Evolutionary conservation across 805 yeast species (phyloP).

Genomic region (Kazachstania martiniae): DNA sequence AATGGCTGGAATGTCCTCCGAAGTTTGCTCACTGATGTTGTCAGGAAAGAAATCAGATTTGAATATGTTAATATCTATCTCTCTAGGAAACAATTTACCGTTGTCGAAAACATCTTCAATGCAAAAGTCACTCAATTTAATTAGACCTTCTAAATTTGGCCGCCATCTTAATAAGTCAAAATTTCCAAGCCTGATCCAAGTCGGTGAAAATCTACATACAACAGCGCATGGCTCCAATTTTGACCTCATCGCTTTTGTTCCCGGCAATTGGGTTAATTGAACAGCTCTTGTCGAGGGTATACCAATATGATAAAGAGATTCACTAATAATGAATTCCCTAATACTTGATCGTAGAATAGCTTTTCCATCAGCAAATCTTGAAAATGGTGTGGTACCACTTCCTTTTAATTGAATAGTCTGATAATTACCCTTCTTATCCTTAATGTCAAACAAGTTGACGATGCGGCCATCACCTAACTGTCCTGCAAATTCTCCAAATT

Average conservation of each 20-base stretch:
- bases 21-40: constrained; percentile 14
- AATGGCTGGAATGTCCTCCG: constrained; percentile 1
- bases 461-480: constrained; percentile 96
- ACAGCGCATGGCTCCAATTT: constrained; percentile 72
- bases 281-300: constrained; percentile 83
- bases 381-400: constrained; percentile 82
- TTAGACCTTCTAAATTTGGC: constrained; percentile 53
- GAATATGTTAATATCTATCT: constrained; percentile 15
- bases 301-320: constrained; percentile 67
- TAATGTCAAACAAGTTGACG: constrained; percentile 63
- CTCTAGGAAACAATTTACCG: constrained; percentile 23
- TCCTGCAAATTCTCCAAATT: constrained; percentile 93
- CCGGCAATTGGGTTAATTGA: constrained; percentile 60
- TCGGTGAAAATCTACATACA: constrained; percentile 70
- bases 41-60: constrained; percentile 20
- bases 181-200: constrained; percentile 82
- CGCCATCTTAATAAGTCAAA: constrained; percentile 75
- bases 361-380: constrained; percentile 94
- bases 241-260: constrained; percentile 59
- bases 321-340: constrained; percentile 79
- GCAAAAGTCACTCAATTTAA: constrained; percentile 59
- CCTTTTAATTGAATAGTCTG: constrained; percentile 71
- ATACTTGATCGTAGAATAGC: constrained; percentile 84
- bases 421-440: constrained; percentile 33
- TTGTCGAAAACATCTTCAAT: constrained; percentile 49